These are phyloP conservation scores for Trichosporon inkin DNA, from an alignment of 1,284 basidiomycete genomes.

Conservation along the genomic window DNA sequence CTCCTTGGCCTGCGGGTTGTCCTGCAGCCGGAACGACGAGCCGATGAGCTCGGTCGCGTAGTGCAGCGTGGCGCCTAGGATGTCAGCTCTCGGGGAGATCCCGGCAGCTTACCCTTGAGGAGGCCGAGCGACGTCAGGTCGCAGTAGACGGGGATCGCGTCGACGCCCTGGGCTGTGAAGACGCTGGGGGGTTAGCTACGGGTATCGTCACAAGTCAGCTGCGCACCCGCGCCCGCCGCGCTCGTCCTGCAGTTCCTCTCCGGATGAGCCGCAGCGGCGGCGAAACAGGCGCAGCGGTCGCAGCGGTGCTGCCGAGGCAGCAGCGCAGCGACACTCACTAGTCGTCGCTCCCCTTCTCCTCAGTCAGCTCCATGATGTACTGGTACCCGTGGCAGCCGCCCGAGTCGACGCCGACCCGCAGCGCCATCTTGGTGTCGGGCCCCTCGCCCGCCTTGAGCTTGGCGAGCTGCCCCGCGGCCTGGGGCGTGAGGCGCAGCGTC, in stretches of 20 bases:
- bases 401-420: conserved; percentile 55
- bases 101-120: conserved; percentile 41
- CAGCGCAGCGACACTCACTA: conserved; percentile 48
- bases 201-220: too few species aligned
- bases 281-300: too few species aligned
- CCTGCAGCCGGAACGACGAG: conserved; percentile 54
- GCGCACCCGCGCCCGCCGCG: too few species aligned
- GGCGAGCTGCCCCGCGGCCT: conserved; percentile 46
- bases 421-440: conserved; percentile 42
- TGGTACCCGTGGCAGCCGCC: conserved; percentile 60
- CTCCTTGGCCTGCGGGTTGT: conserved; percentile 56
- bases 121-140: conserved; percentile 47
- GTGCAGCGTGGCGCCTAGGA: conserved; percentile 55
- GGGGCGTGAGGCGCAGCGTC: conserved; percentile 38
- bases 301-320: too few species aligned
- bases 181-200: conserved; percentile 25
- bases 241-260: too few species aligned
- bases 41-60: conserved; percentile 60
- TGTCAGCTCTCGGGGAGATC: neutral
- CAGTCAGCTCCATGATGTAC: conserved; percentile 56
- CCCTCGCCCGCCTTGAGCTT: conserved; percentile 49
- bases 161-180: conserved; percentile 38
- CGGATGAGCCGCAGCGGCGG: too few species aligned
- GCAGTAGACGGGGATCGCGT: conserved; percentile 46
- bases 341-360: conserved; percentile 52